phyloP scores from a whole-genome alignment of 352 stramenopile species.

The Phytophthora cajani region DNA sequence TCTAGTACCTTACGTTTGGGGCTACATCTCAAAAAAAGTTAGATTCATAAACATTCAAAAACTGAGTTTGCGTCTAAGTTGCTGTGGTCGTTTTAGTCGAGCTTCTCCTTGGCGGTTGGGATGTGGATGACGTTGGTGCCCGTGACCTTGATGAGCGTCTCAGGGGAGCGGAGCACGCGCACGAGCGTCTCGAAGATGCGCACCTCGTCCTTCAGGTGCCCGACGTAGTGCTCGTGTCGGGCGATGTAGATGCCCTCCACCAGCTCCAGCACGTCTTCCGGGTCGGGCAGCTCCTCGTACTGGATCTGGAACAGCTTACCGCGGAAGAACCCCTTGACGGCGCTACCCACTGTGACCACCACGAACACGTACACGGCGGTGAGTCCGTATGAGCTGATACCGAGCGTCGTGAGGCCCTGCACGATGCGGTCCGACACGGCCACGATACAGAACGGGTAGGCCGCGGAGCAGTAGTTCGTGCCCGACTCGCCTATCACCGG shows the following conservation, averaged over 20 bases:
- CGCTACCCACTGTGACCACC: slow-evolving; percentile 85
- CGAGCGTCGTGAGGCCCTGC: slow-evolving; percentile 75
- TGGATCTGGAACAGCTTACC: slow-evolving; percentile 83
- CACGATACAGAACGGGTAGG: slow-evolving; percentile 79
- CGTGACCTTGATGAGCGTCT: slow-evolving; percentile 87
- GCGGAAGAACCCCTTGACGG: slow-evolving; percentile 86
- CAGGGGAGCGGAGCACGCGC: slow-evolving; percentile 81
- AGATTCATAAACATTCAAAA: too few relatives aligned
- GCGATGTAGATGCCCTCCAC: slow-evolving; percentile 91
- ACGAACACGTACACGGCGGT: slow-evolving; percentile 90
- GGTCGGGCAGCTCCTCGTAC: slow-evolving; percentile 83
- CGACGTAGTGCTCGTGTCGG: slow-evolving; percentile 81
- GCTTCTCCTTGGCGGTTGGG: slow-evolving; percentile 82
- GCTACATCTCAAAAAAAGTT: too few relatives aligned
- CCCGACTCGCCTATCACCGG: slow-evolving; percentile 40
- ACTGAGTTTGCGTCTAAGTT: too few relatives aligned
- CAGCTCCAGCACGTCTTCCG: slow-evolving; percentile 85
- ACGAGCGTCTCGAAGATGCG: slow-evolving; percentile 90
- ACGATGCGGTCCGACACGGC: slow-evolving; percentile 90
- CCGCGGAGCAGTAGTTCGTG: slow-evolving; percentile 52
- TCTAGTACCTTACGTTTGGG: slow-evolving; percentile 14
- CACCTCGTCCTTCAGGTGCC: slow-evolving; percentile 89
- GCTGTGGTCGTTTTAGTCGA: slow-evolving; percentile 50
- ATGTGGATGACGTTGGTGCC: slow-evolving; percentile 89
- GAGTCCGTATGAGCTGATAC: slow-evolving; percentile 86